These are phyloP conservation scores for Chalciporus sp. DNA, from an alignment of 1,284 basidiomycete genomes.

Conservation along the genomic window DNA sequence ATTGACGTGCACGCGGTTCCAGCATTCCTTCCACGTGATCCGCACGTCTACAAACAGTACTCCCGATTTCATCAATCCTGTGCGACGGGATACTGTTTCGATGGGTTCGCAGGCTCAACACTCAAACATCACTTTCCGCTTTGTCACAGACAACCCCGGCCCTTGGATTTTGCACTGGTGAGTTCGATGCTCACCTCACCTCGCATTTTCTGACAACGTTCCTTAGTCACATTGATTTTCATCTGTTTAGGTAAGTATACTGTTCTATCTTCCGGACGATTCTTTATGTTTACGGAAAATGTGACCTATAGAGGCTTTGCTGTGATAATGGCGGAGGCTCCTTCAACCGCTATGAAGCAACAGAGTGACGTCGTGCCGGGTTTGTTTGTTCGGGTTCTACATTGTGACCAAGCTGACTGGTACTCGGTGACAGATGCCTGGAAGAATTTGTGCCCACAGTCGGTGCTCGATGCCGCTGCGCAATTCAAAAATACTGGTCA, in stretches of 20 bases:
- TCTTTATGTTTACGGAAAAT: constrained; percentile 3
- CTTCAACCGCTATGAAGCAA: constrained; percentile 18
- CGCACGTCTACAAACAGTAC: constrained; percentile 26
- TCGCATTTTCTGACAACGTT: neutral
- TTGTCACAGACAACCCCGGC: constrained; percentile 31
- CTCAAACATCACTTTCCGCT: constrained; percentile 35
- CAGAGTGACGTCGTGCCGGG: constrained; percentile 22
- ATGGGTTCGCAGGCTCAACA: constrained; percentile 31
- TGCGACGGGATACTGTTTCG: constrained; percentile 33
- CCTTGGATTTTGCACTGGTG: constrained; percentile 39
- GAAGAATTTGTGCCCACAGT: constrained; percentile 21
- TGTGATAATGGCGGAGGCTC: constrained; percentile 32
- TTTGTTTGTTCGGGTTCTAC: constrained; percentile 11
- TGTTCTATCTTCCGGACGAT: neutral
- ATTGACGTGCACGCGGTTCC: neutral
- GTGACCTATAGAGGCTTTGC: constrained; percentile 31
- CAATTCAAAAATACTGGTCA: constrained; percentile 18
- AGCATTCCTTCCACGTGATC: constrained; percentile 45
- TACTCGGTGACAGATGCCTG: constrained; percentile 15
- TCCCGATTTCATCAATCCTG: constrained; percentile 36
- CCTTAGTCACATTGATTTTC: constrained; percentile 34
- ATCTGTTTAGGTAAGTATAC: constrained; percentile 26
- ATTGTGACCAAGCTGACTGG: neutral
- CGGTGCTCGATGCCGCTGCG: constrained; percentile 17
- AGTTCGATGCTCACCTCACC: neutral